Base-by-base conservation (phyloP, 2,329 filamentous ascomycete species). In the Alternaria brassicicola region DNA sequence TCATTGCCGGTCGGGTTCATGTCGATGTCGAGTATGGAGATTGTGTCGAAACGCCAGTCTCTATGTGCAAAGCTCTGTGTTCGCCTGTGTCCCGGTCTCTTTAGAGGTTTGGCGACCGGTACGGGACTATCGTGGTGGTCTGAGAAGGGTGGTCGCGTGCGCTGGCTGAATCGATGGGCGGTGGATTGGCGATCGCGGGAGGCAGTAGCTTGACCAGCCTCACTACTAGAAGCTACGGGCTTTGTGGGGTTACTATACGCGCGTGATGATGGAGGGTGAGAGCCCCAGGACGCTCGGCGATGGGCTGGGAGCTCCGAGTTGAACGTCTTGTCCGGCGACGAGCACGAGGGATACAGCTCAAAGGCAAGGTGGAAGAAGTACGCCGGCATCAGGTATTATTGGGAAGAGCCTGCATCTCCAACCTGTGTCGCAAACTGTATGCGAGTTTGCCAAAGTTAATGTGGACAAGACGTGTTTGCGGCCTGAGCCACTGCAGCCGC, bases 11-110 rank as follows among this genome's bases (percentile, higher is more conserved):
- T 57, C 3, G 73, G 64, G 45, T 82, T 81, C 83, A 93, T 88
- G 76, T 96, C 90, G 76, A 97, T 88, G 70, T 91, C 91, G 76
- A 94, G 88, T 39, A 97, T 86, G 52, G 84, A 86, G 51, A 98
- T 84, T n/a, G 82, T 83, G 42, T 89, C 91, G 75, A 96, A 92
- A 52, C 95, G 85, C 89, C 91, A 94, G 76, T 98, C 94, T 82
- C 66, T 68, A 10, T 71, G 68, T 3, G 72, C 74, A 52, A 74
- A 71, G 57, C 70, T 73, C 50, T 71, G 69, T 19, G 72, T 65
- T 9, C 67, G 59, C 26, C 52, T 61, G 36, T 68, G 62, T 9
- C 51, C 61, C 8, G 66, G 64, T 41, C 68, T 55, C 6, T 64
- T 61, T 73, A 80, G 51, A 75, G 83, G 64, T 55, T 74, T 72